Base-by-base conservation (phyloP, 345 rosid species). In the Abelmoschus esculentus region DNA sequence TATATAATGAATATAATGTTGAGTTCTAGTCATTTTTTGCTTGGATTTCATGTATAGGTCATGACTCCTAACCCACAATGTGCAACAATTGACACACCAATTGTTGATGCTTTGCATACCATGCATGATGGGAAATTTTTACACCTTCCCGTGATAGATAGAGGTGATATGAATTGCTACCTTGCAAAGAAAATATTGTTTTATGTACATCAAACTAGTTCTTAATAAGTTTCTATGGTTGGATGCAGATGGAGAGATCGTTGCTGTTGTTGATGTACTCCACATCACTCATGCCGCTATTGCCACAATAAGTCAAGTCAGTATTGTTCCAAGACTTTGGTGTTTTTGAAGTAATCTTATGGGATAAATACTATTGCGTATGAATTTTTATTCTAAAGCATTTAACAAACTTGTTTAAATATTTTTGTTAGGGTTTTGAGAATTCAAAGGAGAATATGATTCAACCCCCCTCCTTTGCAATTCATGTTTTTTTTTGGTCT, bases 61-160 rank as follows among this genome's bases (percentile, higher is more conserved):
- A 96, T 96, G 99, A 96, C 98, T 74, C 91, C 87, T 42, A 86
- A 96, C 81, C 98, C 99, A 71, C 95, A 90, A 83, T 96, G 95
- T 74, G 95, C 93, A 29, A 82, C 89, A 13, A 78, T 87, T 69
- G 99, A 92, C 66, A 92, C 92, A 12, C 91, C 99, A 60, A 87
- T 96, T 50, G 98, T 96, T 75, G 99, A 96, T 85, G 99, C 99
- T 59, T 78, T 96, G 71, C 99, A 96, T 79, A 74, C 80, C 56
- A 96, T 96, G 99, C 98, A 96, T 56, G 91, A 90, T 70, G 95
- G 99, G 57, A 96, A 96, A 80, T 96, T 96, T 78, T 87, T 96
- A 82, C 99, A 96, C 83, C 95, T 96, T 79, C 99, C 98, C 19
- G 92, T 96, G 54, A 79, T 89, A 17, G 86, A 92, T 70, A 89